Conservation (phyloP, 2,329 filamentous ascomycete species). For the Calonectria leucothoes region DNA sequence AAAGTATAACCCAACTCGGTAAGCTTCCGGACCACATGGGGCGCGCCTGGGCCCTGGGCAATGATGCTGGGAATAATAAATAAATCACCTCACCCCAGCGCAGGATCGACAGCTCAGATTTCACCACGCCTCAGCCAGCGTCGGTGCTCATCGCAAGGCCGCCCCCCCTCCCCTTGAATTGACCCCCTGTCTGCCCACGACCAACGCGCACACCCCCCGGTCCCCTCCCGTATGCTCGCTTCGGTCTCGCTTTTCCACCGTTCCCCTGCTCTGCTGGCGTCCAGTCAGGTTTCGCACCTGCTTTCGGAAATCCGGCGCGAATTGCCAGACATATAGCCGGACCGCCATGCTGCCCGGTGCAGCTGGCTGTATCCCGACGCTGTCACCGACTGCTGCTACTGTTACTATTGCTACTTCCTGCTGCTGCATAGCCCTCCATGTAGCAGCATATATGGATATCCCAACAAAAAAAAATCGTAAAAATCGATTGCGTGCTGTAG, state of each 20-base stretch:
- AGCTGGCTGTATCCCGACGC: not conserved
- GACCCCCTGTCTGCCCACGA: not conserved
- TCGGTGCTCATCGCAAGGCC: not conserved
- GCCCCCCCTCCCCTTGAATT: not conserved
- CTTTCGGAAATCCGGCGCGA: constrained; percentile 7
- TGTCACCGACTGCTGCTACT: not conserved
- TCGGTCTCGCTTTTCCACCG: constrained; percentile 1
- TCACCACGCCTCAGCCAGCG: not conserved
- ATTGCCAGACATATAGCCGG: not conserved
- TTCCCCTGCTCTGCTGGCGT: not conserved
- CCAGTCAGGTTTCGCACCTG: not conserved
- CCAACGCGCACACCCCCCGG: not conserved
- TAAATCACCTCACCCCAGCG: not conserved
- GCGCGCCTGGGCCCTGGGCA: not conserved
- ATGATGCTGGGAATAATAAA: constrained; percentile 4
- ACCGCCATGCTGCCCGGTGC: not conserved
- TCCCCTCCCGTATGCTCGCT: not conserved
- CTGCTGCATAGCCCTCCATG: not conserved
- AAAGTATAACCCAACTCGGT: not conserved
- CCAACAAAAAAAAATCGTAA: not conserved
- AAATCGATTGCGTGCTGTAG: not conserved
- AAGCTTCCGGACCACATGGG: not conserved
- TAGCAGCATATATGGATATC: not conserved
- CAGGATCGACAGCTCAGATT: constrained; percentile 2
- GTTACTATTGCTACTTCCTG: not conserved